Evolutionary conservation across 176 grass and related monocot genomes (phyloP).

Genomic region (Pontederia paniculata): DNA sequence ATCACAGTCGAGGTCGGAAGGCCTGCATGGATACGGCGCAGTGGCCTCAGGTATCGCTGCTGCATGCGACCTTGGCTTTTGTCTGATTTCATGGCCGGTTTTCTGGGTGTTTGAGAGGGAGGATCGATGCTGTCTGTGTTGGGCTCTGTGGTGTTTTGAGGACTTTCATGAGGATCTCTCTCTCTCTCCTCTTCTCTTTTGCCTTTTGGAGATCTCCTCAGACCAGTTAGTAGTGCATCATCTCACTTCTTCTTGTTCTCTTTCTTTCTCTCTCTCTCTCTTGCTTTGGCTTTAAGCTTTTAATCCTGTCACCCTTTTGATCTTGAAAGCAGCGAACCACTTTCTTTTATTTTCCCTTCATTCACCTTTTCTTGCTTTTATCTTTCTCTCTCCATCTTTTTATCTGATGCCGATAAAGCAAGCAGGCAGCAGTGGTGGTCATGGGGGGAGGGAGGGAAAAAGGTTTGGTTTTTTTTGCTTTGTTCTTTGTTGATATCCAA

Average conservation of each 20-base stretch:
- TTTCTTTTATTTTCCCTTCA: slow-evolving; percentile 4
- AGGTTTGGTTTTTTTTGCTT: slow-evolving; percentile 1
- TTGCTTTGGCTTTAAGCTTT: slow-evolving; percentile 22
- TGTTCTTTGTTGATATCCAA: slow-evolving; percentile 7
- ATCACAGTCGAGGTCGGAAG: no score
- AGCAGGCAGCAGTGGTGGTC: background rate
- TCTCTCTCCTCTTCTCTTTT: background rate
- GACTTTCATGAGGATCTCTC: no score
- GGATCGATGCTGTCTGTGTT: background rate
- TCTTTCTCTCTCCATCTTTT: background rate
- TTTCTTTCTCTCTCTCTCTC: background rate
- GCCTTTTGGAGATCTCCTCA: background rate
- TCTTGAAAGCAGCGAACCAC: slow-evolving; percentile 26
- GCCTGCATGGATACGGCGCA: slow-evolving; percentile 14
- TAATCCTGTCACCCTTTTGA: slow-evolving; percentile 19
- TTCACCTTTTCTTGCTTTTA: background rate
- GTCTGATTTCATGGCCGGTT: background rate
- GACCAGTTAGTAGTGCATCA: slow-evolving; percentile 3
- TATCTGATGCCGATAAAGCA: slow-evolving; percentile 8
- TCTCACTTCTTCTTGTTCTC: slow-evolving; percentile 8
- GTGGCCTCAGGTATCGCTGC: slow-evolving; percentile 19
- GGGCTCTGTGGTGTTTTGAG: no score
- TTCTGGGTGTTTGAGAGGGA: background rate
- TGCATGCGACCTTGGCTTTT: background rate
- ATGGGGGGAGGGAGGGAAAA: background rate